phyloP scores from a whole-genome alignment of 371 early-diverging fungal species.

The Entomophthora muscae region DNA sequence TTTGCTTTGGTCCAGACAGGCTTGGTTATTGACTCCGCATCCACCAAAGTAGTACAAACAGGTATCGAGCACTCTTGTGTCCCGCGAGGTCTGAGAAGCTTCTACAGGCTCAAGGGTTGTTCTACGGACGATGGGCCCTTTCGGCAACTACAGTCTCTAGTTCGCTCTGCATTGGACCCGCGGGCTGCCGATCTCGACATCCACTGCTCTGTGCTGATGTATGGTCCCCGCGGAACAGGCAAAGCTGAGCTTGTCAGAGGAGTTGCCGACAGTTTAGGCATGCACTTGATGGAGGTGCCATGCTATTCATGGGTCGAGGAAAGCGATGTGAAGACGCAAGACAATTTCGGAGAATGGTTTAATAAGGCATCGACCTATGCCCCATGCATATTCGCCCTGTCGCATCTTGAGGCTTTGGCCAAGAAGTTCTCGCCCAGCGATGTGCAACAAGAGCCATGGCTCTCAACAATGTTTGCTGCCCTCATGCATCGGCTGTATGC shows the following conservation, averaged over 20 bases:
- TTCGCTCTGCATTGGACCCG: conserved; percentile 57
- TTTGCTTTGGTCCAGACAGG: conserved; percentile 9
- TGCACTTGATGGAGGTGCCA: conserved; percentile 52
- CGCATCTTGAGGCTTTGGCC: conserved; percentile 63
- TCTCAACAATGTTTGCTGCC: conserved; percentile 44
- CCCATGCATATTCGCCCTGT: conserved; percentile 60
- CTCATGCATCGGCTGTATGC: conserved; percentile 37
- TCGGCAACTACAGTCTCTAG: conserved; percentile 19
- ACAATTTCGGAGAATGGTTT: conserved; percentile 46
- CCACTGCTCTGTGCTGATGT: conserved; percentile 50
- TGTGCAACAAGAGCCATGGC: conserved; percentile 49
- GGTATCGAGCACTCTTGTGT: conserved; percentile 43
- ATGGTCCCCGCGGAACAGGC: conserved; percentile 74
- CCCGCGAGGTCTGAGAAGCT: conserved; percentile 17
- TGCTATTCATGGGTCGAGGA: conserved; percentile 60
- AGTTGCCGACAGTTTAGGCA: conserved; percentile 48
- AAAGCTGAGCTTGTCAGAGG: conserved; percentile 45
- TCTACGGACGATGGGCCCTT: conserved; percentile 2
- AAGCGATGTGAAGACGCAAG: conserved; percentile 58
- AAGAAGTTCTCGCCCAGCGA: conserved; percentile 44
- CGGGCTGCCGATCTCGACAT: conserved; percentile 42
- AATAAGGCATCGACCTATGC: conserved; percentile 56
- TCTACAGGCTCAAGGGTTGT: conserved; percentile 10
- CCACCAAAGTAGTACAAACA: conserved; percentile 40
- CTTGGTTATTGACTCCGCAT: conserved; percentile 26